Evolutionary conservation across 768 basidiomycete species (phyloP).

Genomic region (Lanmaoa rubissima): DNA sequence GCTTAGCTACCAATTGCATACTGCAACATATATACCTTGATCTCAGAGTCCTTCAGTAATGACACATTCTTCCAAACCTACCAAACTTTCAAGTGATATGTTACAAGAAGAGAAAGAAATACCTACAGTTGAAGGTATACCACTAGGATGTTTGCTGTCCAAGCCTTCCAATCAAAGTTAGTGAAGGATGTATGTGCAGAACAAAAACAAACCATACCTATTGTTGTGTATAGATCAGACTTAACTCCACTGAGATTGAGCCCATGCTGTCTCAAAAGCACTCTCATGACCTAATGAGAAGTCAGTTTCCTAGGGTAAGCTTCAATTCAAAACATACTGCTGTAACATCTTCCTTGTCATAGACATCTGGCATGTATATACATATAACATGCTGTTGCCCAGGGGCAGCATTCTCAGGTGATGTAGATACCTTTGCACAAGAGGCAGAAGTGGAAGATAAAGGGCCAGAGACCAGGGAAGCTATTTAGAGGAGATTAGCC

Average conservation of each 20-base stretch:
- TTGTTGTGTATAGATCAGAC: slow-evolving; percentile 62
- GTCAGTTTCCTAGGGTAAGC: background rate
- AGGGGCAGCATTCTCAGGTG: slow-evolving; percentile 43
- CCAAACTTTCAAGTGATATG: background rate
- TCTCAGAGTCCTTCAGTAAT: slow-evolving; percentile 57
- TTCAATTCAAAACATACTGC: slow-evolving; percentile 37
- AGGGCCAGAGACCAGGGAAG: slow-evolving; percentile 64
- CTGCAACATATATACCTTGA: slow-evolving; percentile 43
- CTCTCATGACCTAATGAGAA: slow-evolving; percentile 55
- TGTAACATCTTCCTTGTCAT: slow-evolving; percentile 57
- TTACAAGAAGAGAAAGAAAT: background rate
- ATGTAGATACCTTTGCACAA: slow-evolving; percentile 66
- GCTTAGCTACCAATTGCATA: background rate
- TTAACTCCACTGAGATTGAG: slow-evolving; percentile 67
- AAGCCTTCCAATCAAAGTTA: slow-evolving; percentile 44
- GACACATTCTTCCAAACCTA: slow-evolving; percentile 70
- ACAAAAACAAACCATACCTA: slow-evolving; percentile 41
- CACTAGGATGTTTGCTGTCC: slow-evolving; percentile 76
- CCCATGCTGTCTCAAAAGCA: slow-evolving; percentile 64
- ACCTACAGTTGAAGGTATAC: slow-evolving; percentile 66
- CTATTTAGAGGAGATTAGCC: slow-evolving; percentile 32
- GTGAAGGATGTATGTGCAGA: background rate
- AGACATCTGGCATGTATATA: slow-evolving; percentile 69
- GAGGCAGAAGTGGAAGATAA: slow-evolving; percentile 56
- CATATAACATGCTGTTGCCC: slow-evolving; percentile 67